Conservation (phyloP, 129 eudicot genomes). For the Dittrichia graveolens region DNA sequence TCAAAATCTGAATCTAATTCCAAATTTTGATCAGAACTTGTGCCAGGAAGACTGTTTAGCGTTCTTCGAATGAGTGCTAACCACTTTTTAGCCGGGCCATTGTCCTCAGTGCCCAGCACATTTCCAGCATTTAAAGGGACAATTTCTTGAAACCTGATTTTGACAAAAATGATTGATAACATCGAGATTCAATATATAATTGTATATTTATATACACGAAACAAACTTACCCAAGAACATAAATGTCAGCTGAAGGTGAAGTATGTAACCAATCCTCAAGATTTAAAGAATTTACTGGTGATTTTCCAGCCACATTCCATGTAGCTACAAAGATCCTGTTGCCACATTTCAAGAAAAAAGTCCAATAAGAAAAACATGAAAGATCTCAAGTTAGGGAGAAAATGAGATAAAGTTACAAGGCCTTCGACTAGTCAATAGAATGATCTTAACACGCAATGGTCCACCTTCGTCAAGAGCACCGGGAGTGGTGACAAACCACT, state of each 20-base stretch:
- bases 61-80: slow-evolving; percentile 68
- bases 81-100: slow-evolving; percentile 94
- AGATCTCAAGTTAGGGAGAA: neutral
- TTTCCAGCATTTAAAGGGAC: slow-evolving; percentile 98
- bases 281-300: slow-evolving; percentile 74
- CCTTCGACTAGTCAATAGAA: neutral
- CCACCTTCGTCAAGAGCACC: too few relatives aligned
- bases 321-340: slow-evolving; percentile 87
- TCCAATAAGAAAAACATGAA: neutral
- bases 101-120: slow-evolving; percentile 92
- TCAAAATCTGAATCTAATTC: slow-evolving; percentile 68
- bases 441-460: too few relatives aligned
- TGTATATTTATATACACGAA: neutral
- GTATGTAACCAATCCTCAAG: slow-evolving; percentile 95
- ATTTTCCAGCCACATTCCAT: slow-evolving; percentile 98
- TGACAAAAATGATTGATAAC: neutral
- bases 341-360: slow-evolving; percentile 6
- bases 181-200: slow-evolving; percentile 14
- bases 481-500: too few relatives aligned
- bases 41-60: slow-evolving; percentile 74
- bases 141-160: slow-evolving; percentile 85
- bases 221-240: slow-evolving; percentile 84
- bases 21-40: slow-evolving; percentile 53
- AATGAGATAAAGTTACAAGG: neutral
- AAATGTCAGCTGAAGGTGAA: slow-evolving; percentile 91